Percentiles rank a stretch among this genome's conserved stretches.
Conservation (phyloP, 176 grass and related monocot genomes). For the Oryza glaberrima region DNA sequence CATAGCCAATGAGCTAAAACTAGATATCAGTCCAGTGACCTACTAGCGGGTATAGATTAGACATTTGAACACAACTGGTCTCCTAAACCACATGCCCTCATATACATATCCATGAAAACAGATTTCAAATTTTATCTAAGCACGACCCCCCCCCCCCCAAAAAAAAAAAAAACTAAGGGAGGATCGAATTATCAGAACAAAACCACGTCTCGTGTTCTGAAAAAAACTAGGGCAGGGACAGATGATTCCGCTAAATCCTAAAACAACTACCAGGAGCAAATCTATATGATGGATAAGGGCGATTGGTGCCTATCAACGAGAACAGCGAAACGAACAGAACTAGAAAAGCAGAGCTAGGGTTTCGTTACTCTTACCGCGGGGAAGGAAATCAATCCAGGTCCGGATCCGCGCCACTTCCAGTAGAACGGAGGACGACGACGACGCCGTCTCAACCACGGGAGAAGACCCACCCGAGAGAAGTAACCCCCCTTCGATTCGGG, state of each 20-base stretch:
- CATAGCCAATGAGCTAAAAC: background rate
- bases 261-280: background rate
- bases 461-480: background rate
- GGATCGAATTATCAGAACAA: background rate
- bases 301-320: background rate
- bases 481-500: background rate
- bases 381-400: background rate
- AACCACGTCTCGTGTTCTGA: background rate
- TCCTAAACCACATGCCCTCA: background rate
- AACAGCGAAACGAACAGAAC: background rate
- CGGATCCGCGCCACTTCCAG: background rate
- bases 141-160: background rate
- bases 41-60: background rate
- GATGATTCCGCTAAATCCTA: background rate
- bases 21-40: background rate
- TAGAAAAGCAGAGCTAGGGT: background rate
- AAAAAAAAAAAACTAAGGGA: background rate
- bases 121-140: background rate
- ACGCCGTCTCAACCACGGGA: background rate
- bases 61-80: background rate
- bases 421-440: background rate
- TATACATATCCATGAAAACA: background rate
- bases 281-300: too few relatives aligned
- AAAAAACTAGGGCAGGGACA: background rate
- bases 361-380: background rate